These are phyloP conservation scores for Hymenoscyphus infarciens DNA, from an alignment of 2,329 filamentous ascomycete species.

Conservation along the genomic window DNA sequence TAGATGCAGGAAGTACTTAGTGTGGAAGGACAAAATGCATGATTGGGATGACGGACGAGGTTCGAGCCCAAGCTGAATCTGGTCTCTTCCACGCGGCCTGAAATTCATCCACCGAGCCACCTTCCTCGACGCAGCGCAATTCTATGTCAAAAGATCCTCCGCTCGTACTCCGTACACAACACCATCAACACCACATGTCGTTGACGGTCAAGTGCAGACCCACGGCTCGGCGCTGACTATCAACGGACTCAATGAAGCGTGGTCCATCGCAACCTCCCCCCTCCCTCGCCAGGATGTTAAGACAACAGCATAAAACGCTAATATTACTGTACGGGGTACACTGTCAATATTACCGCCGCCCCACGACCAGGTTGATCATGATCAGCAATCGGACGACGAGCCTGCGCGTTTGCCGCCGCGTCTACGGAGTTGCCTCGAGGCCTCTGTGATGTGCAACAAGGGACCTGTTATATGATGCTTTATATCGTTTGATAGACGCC, in stretches of 20 bases:
- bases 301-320: constrained; percentile 19
- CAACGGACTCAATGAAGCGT: too few relatives aligned
- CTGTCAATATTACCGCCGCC: constrained; percentile 16
- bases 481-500: constrained; percentile 10
- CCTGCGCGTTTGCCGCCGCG: background rate
- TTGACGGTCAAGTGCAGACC: background rate
- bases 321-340: constrained; percentile 16
- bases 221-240: background rate
- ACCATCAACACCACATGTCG: background rate
- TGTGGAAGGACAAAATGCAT: background rate
- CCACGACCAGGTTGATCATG: background rate
- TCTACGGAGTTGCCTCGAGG: background rate
- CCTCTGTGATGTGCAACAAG: background rate
- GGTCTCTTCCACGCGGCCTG: background rate
- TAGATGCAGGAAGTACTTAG: background rate
- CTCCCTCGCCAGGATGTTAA: background rate
- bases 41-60: background rate
- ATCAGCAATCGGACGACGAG: background rate
- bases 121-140: background rate
- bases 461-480: constrained; percentile 5
- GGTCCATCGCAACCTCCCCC: background rate
- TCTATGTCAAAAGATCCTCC: background rate
- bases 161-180: background rate
- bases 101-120: background rate
- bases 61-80: background rate